Evolutionary conservation across 179 eudicot genomes (phyloP).

Genomic region (Silene vulgaris): DNA sequence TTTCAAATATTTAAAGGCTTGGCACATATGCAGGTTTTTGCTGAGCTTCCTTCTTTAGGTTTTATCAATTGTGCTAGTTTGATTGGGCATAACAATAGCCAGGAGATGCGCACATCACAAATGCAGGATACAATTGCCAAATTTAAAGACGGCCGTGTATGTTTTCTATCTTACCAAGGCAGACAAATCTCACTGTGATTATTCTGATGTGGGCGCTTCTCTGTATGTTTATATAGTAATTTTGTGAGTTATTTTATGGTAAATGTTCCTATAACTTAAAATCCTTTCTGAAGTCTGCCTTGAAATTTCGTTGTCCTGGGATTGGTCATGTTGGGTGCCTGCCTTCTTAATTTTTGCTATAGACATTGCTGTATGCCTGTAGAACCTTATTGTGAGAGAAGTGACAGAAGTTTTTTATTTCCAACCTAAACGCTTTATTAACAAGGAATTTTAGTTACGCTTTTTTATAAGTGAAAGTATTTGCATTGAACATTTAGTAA

Average conservation of each 20-base stretch:
- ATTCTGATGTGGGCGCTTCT: constrained; percentile 6
- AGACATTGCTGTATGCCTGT: neutral
- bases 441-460: neutral
- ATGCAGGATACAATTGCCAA: constrained; percentile 94
- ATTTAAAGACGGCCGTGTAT: constrained; percentile 96
- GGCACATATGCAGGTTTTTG: constrained; percentile 62
- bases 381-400: neutral
- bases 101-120: constrained; percentile 90
- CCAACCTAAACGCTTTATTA: neutral
- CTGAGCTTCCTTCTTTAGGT: constrained; percentile 88
- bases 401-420: neutral
- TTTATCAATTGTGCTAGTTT: constrained; percentile 84
- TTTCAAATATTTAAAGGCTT: neutral
- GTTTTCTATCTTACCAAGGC: constrained; percentile 28
- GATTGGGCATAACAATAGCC: constrained; percentile 96
- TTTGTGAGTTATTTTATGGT: neutral
- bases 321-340: neutral
- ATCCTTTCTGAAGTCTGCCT: neutral
- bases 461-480: neutral
- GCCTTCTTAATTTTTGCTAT: neutral
- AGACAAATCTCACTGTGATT: neutral
- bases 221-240: neutral
- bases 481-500: constrained; percentile 9
- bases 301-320: neutral
- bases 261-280: neutral